Base-by-base conservation (phyloP, 768 basidiomycete species). In the Suillus placidus region DNA sequence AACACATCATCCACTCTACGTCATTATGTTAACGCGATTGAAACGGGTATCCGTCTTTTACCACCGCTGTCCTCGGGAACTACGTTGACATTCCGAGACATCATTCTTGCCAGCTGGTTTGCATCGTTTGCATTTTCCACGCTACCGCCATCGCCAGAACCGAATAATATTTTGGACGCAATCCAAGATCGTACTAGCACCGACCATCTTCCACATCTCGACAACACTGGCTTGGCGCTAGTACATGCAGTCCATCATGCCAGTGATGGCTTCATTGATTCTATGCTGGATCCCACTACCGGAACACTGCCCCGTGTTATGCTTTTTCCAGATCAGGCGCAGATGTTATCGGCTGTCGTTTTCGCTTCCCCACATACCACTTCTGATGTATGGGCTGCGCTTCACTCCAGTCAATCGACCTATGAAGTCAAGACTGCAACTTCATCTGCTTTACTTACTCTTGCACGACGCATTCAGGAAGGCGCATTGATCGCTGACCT, bases 391-490 rank as follows among this genome's bases (percentile, higher is more conserved):
- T 62, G 68, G 67, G n/a, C 62, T 6, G 66, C 69, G 40, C 66
- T 73, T 62, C 64, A 76, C 63, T 72, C 77, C 38, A 71, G 76
- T 47, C 70, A 73, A n/a, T 68, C 61, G 16, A 64, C 49, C 47
- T 68, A 60, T 55, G 72, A 76, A 57, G 70, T 68, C 30, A 77
- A 67, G 66, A 69, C 70, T 69, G 79, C 78, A 65, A 78, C 79
- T 57, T 78, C 80, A 54, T 79, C 80, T 43, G 72, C 83, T 26
- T 69, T 84, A 38, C 76, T 85, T 61, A 80, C 80, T 42, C 77
- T 85, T 18, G 83, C 84, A 23, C 83, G 82, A 67, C 72, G 79
- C 34, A 76, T 82, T 23, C 84, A 85, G 67, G 64, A 69, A 10
- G 71, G 73, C 8, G 70, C 76, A n/a, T 43, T 70, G 23, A 64